Percentiles rank a stretch among this genome's conserved stretches.
Evolutionary conservation across 139 green algal genomes (phyloP).

Genomic region (Volvox reticuliferus): DNA sequence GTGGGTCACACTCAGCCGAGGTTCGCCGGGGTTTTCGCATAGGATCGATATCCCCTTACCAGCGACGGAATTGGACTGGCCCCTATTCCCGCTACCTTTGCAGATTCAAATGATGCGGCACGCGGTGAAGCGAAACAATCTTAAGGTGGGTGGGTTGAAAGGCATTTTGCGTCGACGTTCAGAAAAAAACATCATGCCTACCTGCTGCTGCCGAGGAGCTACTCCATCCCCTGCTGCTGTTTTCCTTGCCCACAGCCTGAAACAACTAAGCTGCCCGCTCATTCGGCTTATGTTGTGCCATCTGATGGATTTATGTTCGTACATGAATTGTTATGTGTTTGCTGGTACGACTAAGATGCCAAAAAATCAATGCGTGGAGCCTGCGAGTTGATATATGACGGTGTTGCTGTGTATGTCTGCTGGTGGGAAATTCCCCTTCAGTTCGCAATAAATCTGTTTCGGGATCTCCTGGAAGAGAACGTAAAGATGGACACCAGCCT

Average conservation of each 20-base stretch:
- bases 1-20: background rate
- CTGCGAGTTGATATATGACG: too few species aligned
- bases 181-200: background rate
- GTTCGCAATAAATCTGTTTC: slow-evolving; percentile 1
- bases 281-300: background rate
- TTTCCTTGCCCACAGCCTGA: too few species aligned
- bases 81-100: background rate
- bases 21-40: background rate
- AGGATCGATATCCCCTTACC: background rate
- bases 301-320: background rate
- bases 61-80: background rate
- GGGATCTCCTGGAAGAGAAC: background rate
- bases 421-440: background rate
- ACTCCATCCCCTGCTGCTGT: background rate
- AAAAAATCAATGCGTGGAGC: too few species aligned
- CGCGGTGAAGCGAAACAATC: slow-evolving; percentile 10
- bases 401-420: too few species aligned
- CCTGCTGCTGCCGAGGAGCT: too few species aligned
- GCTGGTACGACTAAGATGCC: background rate
- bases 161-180: too few species aligned
- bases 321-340: background rate
- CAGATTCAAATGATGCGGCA: background rate
- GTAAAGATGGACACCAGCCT: background rate
- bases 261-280: background rate
- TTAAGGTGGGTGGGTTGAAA: background rate